Evolutionary conservation across 371 early-diverging fungal species (phyloP).

Genomic region (Dentiscutata heterogama): DNA sequence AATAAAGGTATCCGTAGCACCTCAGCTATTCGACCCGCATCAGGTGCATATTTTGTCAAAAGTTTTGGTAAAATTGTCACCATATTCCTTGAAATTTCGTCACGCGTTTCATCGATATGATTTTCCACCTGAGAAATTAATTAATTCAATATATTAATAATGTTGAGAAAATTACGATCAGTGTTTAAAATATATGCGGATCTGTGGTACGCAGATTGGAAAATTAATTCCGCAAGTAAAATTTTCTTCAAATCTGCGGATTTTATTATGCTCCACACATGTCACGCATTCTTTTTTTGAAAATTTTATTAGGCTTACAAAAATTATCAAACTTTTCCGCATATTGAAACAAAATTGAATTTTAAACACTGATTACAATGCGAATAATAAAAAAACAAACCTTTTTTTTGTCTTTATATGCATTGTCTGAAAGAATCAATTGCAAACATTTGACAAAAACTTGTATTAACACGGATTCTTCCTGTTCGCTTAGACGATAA

Average conservation of each 20-base stretch:
- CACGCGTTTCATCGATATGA: conserved; percentile 51
- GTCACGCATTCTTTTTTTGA: too few species aligned
- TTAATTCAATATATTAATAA: neutral
- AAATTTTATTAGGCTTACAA: too few species aligned
- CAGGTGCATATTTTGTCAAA: conserved; percentile 73
- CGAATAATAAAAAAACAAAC: conserved; percentile 16
- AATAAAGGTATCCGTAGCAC: conserved; percentile 65
- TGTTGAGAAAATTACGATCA: neutral
- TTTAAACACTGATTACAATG: too few species aligned
- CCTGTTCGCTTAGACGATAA: conserved; percentile 67
- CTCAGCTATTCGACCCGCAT: conserved; percentile 62
- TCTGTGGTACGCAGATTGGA: too few species aligned
- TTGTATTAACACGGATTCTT: conserved; percentile 71
- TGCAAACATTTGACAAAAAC: conserved; percentile 61
- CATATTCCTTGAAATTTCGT: conserved; percentile 66
- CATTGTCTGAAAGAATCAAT: conserved; percentile 54
- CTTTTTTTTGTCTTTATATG: conserved; percentile 53
- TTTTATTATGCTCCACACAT: too few species aligned
- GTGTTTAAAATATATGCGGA: too few species aligned
- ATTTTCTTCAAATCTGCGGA: too few species aligned
- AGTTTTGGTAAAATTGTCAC: conserved; percentile 67
- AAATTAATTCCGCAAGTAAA: too few species aligned
- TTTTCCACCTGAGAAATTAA: conserved; percentile 42
- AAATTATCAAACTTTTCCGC: too few species aligned
- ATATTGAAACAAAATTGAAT: too few species aligned